Base-by-base conservation (phyloP, 169 alveolate species). In the Cryptosporidium viatorum region DNA sequence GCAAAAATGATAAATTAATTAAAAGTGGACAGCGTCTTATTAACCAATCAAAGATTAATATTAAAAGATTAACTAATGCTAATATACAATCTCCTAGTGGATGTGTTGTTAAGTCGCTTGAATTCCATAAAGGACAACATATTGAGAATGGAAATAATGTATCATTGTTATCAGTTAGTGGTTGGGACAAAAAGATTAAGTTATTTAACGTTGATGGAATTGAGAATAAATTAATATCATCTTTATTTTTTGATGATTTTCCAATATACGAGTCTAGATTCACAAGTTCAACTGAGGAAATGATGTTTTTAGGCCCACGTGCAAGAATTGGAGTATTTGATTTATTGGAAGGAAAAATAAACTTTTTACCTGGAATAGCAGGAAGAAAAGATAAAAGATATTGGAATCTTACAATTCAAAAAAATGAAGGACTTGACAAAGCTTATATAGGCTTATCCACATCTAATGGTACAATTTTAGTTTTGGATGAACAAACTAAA, bases 331-430 rank as follows among this genome's bases (percentile, higher is more conserved):
- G 89, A 18, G 75, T 80, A 12, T 80, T 45, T 80, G 68, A 80
- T 62, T 41, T 80, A 48, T 26, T 80, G n/a, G 75, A 65, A 41
- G 75, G 75, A 16, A 80, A 67, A 29, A 80, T 80, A 1, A 43
- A 80, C 35, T 80, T 80, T 80, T 37, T 80, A 8, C 89, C 89
- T 35, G 89, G 89, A 43, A 80, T 80, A 14, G 74, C 89, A 37
- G 89, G 89, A 16, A 59, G 89, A 10, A 41, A 31, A 65, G 89
- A 80, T 23, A 62, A 62, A 39, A 80, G 89, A 43, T 80, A 80
- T 48, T 80, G 89, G 89, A 80, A 80, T 59, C 48, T 80, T 7
- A 65, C 75, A 8, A n/a, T 80, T 65, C 89, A 80, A 48, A 70
- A 70, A 45, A 70, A 18, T n/a, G 37, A 43, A 43, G 71, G 71